Conservation (phyloP, 78 protist genomes). For the Protostelium mycophagum region DNA sequence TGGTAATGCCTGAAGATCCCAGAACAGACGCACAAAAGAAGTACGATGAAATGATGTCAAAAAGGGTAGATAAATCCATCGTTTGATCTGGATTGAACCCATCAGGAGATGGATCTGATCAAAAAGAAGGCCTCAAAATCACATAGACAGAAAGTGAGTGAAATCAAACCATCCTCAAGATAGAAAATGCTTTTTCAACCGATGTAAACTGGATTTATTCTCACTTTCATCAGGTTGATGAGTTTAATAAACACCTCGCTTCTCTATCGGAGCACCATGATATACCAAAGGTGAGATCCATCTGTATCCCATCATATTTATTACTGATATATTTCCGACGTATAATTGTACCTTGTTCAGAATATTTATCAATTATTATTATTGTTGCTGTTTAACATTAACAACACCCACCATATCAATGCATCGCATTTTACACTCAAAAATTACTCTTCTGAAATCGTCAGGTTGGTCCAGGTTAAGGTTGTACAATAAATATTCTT, state of each 20-base stretch:
- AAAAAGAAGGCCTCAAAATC: not conserved
- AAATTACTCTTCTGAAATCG: not conserved
- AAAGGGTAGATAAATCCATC: not conserved
- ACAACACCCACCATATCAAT: no score
- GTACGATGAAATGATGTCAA: not conserved
- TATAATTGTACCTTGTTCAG: no score
- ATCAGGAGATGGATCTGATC: not conserved
- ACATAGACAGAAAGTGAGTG: not conserved
- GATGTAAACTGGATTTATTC: no score
- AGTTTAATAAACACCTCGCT: not conserved
- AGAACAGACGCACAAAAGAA: not conserved
- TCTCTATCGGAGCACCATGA: not conserved
- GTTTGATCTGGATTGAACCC: not conserved
- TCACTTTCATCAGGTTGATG: no score
- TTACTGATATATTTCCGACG: no score
- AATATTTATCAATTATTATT: no score
- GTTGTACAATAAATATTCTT: no score
- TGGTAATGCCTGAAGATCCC: not conserved
- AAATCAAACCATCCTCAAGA: not conserved
- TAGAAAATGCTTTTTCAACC: not conserved
- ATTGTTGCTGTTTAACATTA: no score
- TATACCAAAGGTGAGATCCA: not conserved
- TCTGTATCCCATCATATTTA: not conserved
- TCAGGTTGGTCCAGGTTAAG: not conserved
- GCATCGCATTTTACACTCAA: no score